phyloP scores from a whole-genome alignment of 2,329 filamentous ascomycete species.

The Clarireedia homoeocarpa region DNA sequence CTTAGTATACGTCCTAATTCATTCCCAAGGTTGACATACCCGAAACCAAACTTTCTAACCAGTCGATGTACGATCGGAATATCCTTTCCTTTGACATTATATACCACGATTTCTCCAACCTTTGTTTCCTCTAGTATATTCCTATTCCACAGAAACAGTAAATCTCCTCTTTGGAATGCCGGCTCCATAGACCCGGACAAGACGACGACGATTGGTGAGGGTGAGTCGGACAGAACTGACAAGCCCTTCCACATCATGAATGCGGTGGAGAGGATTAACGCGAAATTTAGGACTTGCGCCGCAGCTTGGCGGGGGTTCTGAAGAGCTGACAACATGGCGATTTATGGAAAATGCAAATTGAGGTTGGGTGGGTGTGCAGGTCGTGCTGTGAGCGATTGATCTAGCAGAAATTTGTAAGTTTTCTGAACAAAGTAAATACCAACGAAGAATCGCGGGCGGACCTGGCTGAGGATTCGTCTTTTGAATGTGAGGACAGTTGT shows the following conservation, averaged over 20 bases:
- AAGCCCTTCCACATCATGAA: conserved; percentile 72
- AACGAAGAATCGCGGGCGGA: too few relatives aligned
- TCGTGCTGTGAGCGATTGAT: too few relatives aligned
- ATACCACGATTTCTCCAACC: conserved; percentile 67
- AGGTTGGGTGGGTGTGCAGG: too few relatives aligned
- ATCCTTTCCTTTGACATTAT: conserved; percentile 75
- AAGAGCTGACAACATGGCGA: conserved; percentile 46
- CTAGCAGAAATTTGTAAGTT: too few relatives aligned
- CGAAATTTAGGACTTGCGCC: conserved; percentile 63
- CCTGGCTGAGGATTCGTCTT: too few relatives aligned
- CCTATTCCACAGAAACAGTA: conserved; percentile 53
- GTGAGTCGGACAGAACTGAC: conserved; percentile 53
- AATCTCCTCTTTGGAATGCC: conserved; percentile 51
- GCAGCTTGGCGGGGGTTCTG: conserved; percentile 58
- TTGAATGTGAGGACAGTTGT: too few relatives aligned
- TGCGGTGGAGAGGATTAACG: conserved; percentile 62
- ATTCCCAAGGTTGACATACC: conserved; percentile 34
- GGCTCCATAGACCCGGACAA: conserved; percentile 55
- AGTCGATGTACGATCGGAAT: conserved; percentile 96
- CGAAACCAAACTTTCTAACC: conserved; percentile 62
- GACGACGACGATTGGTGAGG: conserved; percentile 53
- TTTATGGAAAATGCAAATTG: neutral
- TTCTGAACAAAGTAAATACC: too few relatives aligned
- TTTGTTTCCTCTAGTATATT: conserved; percentile 47
- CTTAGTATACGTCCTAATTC: neutral